Evolutionary conservation across 768 basidiomycete species (phyloP).

Genomic region (Daedaleopsis nitida): DNA sequence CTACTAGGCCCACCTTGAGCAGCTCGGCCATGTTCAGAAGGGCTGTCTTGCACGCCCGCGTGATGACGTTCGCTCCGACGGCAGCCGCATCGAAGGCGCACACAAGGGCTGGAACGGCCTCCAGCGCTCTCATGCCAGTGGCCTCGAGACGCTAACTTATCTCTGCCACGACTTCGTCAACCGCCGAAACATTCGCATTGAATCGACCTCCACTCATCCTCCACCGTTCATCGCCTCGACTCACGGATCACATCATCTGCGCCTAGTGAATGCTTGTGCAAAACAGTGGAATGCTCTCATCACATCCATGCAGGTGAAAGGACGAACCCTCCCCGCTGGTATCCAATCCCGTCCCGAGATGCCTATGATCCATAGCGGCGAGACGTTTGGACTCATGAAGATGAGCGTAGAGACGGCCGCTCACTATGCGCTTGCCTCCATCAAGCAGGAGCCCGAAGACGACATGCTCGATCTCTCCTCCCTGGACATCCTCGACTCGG

Average conservation of each 20-base stretch:
- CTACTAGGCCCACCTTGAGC: conserved; percentile 30
- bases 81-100: conserved; percentile 32
- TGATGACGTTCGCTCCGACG: conserved; percentile 27
- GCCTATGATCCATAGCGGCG: conserved; percentile 2
- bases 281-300: conserved; percentile 19
- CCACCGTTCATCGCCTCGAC: conserved; percentile 16
- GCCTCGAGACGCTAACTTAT: conserved; percentile 20
- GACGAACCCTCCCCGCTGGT: background rate
- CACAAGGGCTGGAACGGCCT: conserved; percentile 34
- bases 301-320: background rate
- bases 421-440: background rate
- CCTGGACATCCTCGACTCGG: background rate
- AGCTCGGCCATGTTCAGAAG: conserved; percentile 30
- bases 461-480: background rate
- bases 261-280: conserved; percentile 22
- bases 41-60: conserved; percentile 28
- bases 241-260: conserved; percentile 29
- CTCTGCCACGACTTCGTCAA: conserved; percentile 29
- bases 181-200: conserved; percentile 23
- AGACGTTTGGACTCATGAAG: conserved; percentile 15
- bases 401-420: background rate
- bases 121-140: conserved; percentile 23
- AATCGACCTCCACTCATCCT: background rate
- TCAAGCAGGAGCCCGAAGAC: conserved; percentile 3
- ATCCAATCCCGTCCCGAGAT: conserved; percentile 3